phyloP scores from a whole-genome alignment of 2,329 filamentous ascomycete species.

The Colletotrichum filicis region DNA sequence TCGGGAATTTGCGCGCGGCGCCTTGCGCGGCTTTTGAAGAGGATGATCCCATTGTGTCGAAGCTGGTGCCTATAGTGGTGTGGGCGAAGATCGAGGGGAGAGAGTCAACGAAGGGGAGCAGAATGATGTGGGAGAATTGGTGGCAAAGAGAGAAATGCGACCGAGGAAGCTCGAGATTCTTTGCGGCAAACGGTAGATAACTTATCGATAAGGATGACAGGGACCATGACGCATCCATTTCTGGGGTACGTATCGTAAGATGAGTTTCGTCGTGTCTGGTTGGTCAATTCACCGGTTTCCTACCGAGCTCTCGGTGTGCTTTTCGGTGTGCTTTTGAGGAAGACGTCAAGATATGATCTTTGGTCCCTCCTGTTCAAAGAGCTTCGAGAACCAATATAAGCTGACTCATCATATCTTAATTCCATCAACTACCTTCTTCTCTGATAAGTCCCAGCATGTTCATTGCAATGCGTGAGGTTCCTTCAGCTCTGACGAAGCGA shows the following conservation, averaged over 20 bases:
- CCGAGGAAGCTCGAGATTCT: slow-evolving; percentile 10
- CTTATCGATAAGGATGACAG: slow-evolving; percentile 25
- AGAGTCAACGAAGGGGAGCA: background rate
- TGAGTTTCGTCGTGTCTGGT: background rate
- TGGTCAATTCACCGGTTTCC: background rate
- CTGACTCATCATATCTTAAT: too few relatives aligned
- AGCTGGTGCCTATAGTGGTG: background rate
- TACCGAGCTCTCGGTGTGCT: background rate
- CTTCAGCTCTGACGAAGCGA: slow-evolving; percentile 11
- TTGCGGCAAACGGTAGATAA: background rate
- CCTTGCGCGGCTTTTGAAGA: slow-evolving; percentile 57
- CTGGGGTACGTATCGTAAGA: background rate
- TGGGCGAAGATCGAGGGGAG: background rate
- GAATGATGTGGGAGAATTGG: background rate
- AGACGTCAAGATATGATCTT: background rate
- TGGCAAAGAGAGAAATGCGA: background rate
- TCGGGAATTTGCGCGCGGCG: slow-evolving; percentile 57
- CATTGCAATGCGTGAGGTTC: background rate
- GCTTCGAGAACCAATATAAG: too few relatives aligned
- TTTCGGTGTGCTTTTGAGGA: background rate
- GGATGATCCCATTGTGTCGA: slow-evolving; percentile 54
- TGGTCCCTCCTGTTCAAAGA: background rate
- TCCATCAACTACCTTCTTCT: background rate
- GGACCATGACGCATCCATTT: slow-evolving; percentile 28
- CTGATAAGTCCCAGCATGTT: background rate